These are phyloP conservation scores for Mycena olivaceomarginata DNA, from an alignment of 768 basidiomycete genomes.

Conservation along the genomic window DNA sequence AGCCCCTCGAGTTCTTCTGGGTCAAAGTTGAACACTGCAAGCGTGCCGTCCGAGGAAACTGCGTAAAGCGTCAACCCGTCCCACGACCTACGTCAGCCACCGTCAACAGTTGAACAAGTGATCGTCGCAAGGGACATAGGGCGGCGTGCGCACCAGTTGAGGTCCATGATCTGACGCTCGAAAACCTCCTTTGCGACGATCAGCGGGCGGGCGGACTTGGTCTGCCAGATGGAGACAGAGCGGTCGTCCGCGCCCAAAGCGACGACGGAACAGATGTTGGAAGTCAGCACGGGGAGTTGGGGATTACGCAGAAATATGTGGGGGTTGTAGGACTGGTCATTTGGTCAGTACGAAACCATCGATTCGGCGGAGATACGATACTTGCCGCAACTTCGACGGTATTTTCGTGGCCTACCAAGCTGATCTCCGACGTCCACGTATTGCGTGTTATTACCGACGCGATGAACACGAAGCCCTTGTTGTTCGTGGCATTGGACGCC, in stretches of 20 bases:
- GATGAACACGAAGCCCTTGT: constrained; percentile 96
- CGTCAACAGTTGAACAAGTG: not conserved
- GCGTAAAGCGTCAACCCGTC: constrained; percentile 96
- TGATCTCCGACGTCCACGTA: constrained; percentile 94
- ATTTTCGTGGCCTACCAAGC: constrained; percentile 97
- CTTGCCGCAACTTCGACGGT: constrained; percentile 96
- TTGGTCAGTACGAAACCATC: constrained; percentile 23
- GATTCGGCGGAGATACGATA: not conserved
- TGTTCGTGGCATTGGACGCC: constrained; percentile 97
- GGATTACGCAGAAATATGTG: constrained; percentile 93
- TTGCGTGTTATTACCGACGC: constrained; percentile 95
- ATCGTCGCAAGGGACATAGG: constrained; percentile 12
- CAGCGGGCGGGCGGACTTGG: constrained; percentile 91
- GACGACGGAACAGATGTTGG: constrained; percentile 93
- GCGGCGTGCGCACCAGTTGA: constrained; percentile 84
- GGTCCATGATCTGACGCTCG: constrained; percentile 95
- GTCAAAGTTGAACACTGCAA: constrained; percentile 92
- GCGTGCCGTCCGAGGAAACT: constrained; percentile 96
- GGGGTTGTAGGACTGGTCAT: constrained; percentile 90
- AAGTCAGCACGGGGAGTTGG: constrained; percentile 78
- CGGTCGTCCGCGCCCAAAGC: constrained; percentile 96
- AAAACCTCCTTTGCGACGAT: constrained; percentile 97
- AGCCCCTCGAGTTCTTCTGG: constrained; percentile 88
- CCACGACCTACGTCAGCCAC: constrained; percentile 79
- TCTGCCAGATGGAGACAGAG: constrained; percentile 97